Conservation (phyloP, 106 monocot species). For the Cymbidium sinense region DNA sequence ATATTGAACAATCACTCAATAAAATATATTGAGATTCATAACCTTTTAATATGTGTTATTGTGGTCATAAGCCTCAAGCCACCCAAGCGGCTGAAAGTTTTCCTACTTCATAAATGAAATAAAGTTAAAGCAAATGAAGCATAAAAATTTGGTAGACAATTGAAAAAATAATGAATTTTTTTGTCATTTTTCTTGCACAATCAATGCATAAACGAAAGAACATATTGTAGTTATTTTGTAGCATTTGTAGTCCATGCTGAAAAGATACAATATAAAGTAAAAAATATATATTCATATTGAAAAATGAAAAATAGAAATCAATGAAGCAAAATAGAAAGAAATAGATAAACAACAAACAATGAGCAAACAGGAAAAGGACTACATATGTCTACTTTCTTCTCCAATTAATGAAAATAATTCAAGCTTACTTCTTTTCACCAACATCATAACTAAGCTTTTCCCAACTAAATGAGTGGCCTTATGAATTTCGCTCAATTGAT, state of each 20-base stretch:
- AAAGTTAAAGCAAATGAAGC: background rate
- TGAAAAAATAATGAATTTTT: background rate
- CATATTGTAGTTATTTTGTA: background rate
- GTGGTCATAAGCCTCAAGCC: background rate
- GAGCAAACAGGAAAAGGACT: background rate
- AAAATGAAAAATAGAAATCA: background rate
- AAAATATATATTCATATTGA: background rate
- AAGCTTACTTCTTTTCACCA: no score
- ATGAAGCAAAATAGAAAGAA: background rate
- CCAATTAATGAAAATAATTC: no score
- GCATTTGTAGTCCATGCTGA: background rate
- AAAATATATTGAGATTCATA: background rate
- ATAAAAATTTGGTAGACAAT: background rate
- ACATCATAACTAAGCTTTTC: no score
- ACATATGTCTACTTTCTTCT: background rate
- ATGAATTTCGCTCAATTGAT: background rate
- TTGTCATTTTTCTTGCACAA: background rate
- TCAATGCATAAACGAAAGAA: background rate
- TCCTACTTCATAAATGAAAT: background rate
- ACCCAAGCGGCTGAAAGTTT: background rate
- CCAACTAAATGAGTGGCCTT: background rate
- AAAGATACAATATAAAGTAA: background rate
- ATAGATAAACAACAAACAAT: background rate
- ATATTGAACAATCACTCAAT: background rate
- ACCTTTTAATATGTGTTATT: background rate